These are phyloP conservation scores for Tylopilus subfusipes DNA, from an alignment of 768 basidiomycete genomes.

Conservation along the genomic window DNA sequence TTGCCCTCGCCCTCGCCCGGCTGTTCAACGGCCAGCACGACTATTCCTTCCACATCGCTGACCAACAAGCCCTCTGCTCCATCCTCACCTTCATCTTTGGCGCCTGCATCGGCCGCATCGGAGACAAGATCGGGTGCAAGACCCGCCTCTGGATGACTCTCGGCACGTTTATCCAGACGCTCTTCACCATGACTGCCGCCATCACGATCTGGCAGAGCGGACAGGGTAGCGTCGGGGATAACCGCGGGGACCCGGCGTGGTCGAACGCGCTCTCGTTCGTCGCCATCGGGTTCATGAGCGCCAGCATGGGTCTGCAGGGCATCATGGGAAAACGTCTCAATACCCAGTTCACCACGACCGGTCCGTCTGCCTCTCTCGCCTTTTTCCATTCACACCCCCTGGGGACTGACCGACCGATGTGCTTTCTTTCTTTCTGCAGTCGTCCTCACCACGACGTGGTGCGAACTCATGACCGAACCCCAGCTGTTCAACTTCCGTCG, in stretches of 20 bases:
- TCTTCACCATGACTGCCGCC: conserved; percentile 73
- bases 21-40: conserved; percentile 61
- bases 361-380: conserved; percentile 36
- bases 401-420: not conserved
- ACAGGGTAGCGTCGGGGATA: conserved; percentile 48
- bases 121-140: conserved; percentile 73
- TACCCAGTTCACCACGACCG: conserved; percentile 75
- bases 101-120: conserved; percentile 76
- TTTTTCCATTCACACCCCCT: not conserved
- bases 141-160: conserved; percentile 71
- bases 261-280: conserved; percentile 61
- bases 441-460: conserved; percentile 85
- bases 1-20: conserved; percentile 76
- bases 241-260: conserved; percentile 69
- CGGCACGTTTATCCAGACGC: conserved; percentile 69
- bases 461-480: conserved; percentile 82
- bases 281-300: conserved; percentile 75
- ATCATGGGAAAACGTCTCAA: conserved; percentile 80
- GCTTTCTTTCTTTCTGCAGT: conserved; percentile 37
- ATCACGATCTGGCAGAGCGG: conserved; percentile 69
- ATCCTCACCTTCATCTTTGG: conserved; percentile 73
- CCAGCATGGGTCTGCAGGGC: conserved; percentile 74
- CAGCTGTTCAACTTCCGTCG: conserved; percentile 58
- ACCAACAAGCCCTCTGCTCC: conserved; percentile 82
- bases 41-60: conserved; percentile 67